Base-by-base conservation (phyloP, 345 rosid genomes). In the Citrus hindsii region DNA sequence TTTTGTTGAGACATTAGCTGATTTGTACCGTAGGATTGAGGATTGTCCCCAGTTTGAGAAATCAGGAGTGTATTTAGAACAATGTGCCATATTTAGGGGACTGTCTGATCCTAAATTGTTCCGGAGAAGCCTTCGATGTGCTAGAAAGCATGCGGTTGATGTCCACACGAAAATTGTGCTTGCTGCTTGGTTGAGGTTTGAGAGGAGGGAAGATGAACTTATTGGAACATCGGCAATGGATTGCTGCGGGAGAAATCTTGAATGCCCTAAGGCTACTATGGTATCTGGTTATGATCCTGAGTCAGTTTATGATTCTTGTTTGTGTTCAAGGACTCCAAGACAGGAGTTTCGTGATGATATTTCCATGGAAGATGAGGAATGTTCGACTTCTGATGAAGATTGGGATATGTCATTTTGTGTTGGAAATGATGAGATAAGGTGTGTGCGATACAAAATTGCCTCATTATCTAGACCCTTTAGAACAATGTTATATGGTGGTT, bases 121-220 rank as follows among this genome's bases (percentile, higher is more conserved):
- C 80, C 86, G 98, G 77, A 85, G 97, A 84, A 87, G 94, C 82
- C 93, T 97, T 63, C 90, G 89, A 22, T 77, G 84, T 0, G 89
- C 97, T 4, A 88, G 98, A 73, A 92, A 93, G 67, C 98, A 93
- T 55, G 90, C 98, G 0, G 85, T 86, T 1, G 99, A 93, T 40
- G 94, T 92, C 63, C 97, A 94, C 77, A 63, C 89, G 25, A 97
- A 97, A 80, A 85, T 97, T n/a, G 96, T 97, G 6, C 74, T 97
- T 28, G 94, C 94, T 0, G 87, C 99, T 3, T 97, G 99, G 97
- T 85, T 97, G 62, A 82, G 97, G 65, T 97, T 51, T 58, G 99
- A 97, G 89, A 89, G 99, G 90, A 90, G 99, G 69, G 98, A 97
- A 48, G 94, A 97, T 76, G 98, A 94, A 78, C 89, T 94, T 3